phyloP scores from a whole-genome alignment of 116 monocot species.

The Phalaenopsis hybrid region DNA sequence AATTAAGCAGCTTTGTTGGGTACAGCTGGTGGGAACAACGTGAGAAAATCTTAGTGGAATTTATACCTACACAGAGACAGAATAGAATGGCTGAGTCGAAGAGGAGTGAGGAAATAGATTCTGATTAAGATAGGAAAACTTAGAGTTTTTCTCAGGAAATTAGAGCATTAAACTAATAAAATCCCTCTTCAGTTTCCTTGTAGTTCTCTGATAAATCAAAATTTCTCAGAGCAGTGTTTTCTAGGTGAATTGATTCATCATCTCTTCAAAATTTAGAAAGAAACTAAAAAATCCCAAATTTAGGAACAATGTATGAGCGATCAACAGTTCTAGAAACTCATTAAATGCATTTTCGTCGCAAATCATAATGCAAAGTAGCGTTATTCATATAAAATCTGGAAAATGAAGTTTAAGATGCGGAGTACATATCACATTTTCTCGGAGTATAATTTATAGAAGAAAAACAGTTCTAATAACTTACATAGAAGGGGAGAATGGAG shows the following conservation, averaged over 20 bases:
- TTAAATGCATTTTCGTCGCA: neutral
- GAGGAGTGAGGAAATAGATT: too few species aligned
- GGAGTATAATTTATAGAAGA: neutral
- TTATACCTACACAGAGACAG: neutral
- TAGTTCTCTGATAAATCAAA: neutral
- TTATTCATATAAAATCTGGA: neutral
- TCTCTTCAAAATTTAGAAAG: neutral
- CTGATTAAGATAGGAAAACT: too few species aligned
- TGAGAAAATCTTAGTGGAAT: neutral
- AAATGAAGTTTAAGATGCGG: neutral
- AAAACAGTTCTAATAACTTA: neutral
- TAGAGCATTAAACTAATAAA: neutral
- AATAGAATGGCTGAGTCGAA: neutral
- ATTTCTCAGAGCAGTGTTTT: neutral
- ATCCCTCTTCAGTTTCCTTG: neutral
- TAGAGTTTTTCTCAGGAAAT: neutral
- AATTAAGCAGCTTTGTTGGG: conserved; percentile 7
- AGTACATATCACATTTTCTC: neutral
- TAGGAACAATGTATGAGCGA: neutral
- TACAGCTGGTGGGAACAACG: neutral
- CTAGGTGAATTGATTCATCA: neutral
- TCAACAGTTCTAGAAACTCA: neutral
- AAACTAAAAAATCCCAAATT: neutral
- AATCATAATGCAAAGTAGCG: neutral
- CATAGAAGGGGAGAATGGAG: neutral